Base-by-base conservation (phyloP, 768 basidiomycete genomes). In the Rubroboletus pulcherrimus region DNA sequence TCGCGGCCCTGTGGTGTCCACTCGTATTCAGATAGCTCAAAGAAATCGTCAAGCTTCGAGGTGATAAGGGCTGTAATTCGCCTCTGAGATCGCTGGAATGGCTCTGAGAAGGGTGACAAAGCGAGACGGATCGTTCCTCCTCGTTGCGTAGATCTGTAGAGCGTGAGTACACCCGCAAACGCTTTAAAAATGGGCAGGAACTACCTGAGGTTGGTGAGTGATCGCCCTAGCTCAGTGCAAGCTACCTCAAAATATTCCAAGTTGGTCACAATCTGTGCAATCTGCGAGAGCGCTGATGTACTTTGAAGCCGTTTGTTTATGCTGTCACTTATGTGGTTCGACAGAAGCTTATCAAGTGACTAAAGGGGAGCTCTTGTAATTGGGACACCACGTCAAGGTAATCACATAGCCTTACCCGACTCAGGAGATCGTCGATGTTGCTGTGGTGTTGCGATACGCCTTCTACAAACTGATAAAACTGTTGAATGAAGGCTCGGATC, bases 401-500 rank as follows among this genome's bases (percentile, higher is more conserved):
- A 14, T 46, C 31, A 33, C 31, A 39, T 33, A 15, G 29, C 38
- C 66, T 54, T 64, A 94, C 96, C 79, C 87, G 93, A 74, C 87
- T 87, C 49, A 99, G 71, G 9, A 98, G 78, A 51, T 93, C 93
- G 63, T 98, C 95, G 33, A 95, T 91, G 66, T 95, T 89, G 41
- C 88, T 81, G 69, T 94, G 90, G 55, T 93, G 89, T 66, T 95
- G 91, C 2, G 89, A 86, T 6, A 97, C 90, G 9, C 96, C 96
- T 63, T 99, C 97, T 0, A 95, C 85, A 70, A 98, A 99, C 24
- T 92, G 87, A 68, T 98, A 96, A 75, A 97, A 98, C 63, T 92
- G 93, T 62, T 94, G 89, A 38, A 97, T 89, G 66, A 96, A 98
- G 41, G 77, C 78, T 26, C 92, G 86, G 56, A 96, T 89, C 85